Conservation (phyloP, 257 asterid species). For the Cynanchum wilfordii region DNA sequence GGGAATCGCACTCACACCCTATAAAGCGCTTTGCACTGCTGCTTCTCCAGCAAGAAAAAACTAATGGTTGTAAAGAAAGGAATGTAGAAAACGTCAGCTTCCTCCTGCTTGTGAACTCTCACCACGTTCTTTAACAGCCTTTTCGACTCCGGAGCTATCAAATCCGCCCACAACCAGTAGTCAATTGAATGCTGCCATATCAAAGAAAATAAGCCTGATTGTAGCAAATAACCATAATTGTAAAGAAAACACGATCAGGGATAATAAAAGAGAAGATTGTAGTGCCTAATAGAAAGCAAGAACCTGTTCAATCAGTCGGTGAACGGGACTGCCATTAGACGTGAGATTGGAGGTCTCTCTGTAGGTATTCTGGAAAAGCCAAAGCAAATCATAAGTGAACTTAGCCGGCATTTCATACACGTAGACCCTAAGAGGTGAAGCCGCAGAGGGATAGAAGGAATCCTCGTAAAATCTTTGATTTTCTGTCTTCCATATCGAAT, state of each 20-base stretch:
- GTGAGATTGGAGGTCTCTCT: slow-evolving; percentile 68
- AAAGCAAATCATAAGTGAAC: slow-evolving; percentile 86
- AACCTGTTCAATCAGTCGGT: slow-evolving; percentile 85
- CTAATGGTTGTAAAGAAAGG: slow-evolving; percentile 91
- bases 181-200: slow-evolving; percentile 79
- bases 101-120: slow-evolving; percentile 79
- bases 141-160: slow-evolving; percentile 73
- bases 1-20: slow-evolving; percentile 98
- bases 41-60: slow-evolving; percentile 88
- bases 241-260: not conserved
- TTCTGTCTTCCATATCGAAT: slow-evolving; percentile 48
- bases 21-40: slow-evolving; percentile 93
- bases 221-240: not conserved
- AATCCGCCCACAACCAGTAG: slow-evolving; percentile 97
- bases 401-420: slow-evolving; percentile 88
- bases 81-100: slow-evolving; percentile 92
- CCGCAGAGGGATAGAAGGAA: slow-evolving; percentile 23
- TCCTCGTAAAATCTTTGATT: slow-evolving; percentile 43
- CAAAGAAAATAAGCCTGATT: not conserved
- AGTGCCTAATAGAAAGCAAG: not conserved
- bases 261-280: not conserved
- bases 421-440: slow-evolving; percentile 57
- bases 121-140: slow-evolving; percentile 73
- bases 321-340: slow-evolving; percentile 97
- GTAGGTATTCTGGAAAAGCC: slow-evolving; percentile 61